phyloP scores from a whole-genome alignment of 2,329 filamentous ascomycete species.

The Xylaria hypoxylon region DNA sequence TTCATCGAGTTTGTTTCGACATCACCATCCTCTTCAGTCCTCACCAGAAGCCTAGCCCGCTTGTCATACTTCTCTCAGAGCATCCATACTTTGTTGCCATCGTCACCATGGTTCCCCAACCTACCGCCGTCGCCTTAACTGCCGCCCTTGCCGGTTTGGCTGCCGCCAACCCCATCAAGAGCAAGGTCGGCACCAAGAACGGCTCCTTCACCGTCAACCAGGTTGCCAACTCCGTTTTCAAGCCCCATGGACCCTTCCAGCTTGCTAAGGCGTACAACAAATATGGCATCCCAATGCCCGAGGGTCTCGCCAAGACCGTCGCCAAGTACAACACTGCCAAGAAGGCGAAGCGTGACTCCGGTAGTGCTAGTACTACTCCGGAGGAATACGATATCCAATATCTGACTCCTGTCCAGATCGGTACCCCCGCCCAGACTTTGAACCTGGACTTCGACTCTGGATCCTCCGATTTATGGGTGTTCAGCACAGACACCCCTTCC shows the following conservation, averaged over 20 bases:
- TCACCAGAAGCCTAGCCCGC: neutral
- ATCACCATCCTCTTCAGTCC: conserved; percentile 21
- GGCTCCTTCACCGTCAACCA: conserved; percentile 47
- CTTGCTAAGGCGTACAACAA: conserved; percentile 50
- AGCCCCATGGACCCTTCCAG: conserved; percentile 45
- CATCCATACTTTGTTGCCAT: conserved; percentile 10
- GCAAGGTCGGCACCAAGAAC: conserved; percentile 40
- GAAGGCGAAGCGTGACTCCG: conserved; percentile 42
- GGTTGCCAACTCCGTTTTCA: conserved; percentile 46
- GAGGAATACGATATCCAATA: conserved; percentile 50
- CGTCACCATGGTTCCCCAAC: conserved; percentile 36
- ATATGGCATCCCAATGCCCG: conserved; percentile 46
- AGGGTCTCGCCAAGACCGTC: conserved; percentile 44
- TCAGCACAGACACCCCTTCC: conserved; percentile 46
- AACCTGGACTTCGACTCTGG: conserved; percentile 53
- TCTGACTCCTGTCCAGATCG: conserved; percentile 50
- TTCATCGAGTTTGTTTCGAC: conserved; percentile 1
- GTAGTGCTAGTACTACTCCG: conserved; percentile 46
- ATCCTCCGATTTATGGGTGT: conserved; percentile 54
- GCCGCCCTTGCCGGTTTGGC: conserved; percentile 45
- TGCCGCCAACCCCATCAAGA: conserved; percentile 41
- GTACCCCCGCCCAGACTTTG: conserved; percentile 51
- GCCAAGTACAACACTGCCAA: conserved; percentile 42
- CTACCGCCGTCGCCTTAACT: conserved; percentile 30
- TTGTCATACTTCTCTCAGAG: conserved; percentile 6